Evolutionary conservation across 768 basidiomycete species (phyloP), one percentile per base, ranked within the genome.

Genomic region (Boletus rex-veris): DNA sequence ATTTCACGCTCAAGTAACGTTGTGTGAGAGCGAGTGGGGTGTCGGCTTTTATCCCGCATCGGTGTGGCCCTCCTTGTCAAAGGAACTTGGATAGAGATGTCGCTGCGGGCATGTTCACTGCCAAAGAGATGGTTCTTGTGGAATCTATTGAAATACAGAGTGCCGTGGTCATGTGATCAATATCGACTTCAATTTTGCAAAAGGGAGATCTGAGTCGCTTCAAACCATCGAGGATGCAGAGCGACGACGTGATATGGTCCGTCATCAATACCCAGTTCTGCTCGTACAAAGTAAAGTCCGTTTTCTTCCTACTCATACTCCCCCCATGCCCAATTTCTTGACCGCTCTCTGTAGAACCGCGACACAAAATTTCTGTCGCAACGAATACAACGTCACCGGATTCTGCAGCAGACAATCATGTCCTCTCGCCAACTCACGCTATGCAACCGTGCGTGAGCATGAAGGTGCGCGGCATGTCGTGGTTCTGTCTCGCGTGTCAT

Each of bases 271-370:
- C 83, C 52, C 92, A 93, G 64, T 98, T 98, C 72, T 99, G 97
- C 77, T 97, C 96, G 0, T 99, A 96, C 74, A 98, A 98, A 89
- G 95, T 99, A 79, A 98, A 96, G 96, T 95, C 63, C 69, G 91
- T 33, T 77, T 30, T 10, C 43, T 52, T 45, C 14, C 36, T 10
- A 24, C 15, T 37, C 28, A 45, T n/a, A 45, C 4, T 3, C 21
- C n/a, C n/a, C 21, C 37, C 18, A 39, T 9, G 38, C 44, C 58
- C 57, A 48, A 61, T 10, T 49, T 16, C 28, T 38, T 56, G 52
- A 60, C 50, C 41, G 7, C 30, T 7, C 12, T 10, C 7, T 7
- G 8, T 14, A 96, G 94, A 72, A 96, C 96, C 1, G 77, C 84
- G 2, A 97, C 93, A 2, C 96, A 98, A 73, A 98, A 97, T 69